Evolutionary conservation across 345 rosid genomes (phyloP).

Genomic region (Arabis hirsuta): DNA sequence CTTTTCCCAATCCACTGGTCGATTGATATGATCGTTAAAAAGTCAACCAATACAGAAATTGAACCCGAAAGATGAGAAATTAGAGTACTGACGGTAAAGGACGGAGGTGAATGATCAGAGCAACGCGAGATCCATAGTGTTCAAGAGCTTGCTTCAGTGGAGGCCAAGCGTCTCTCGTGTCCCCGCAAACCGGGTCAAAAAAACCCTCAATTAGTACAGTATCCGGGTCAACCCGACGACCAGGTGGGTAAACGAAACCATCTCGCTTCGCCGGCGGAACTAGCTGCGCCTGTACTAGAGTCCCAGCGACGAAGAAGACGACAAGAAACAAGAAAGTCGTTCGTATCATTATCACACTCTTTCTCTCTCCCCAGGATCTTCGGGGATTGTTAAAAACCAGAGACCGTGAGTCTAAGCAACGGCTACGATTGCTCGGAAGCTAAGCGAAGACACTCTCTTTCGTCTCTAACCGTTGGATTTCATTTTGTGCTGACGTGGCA

Average conservation of each 20-base stretch:
- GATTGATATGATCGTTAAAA: neutral
- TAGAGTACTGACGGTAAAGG: slow-evolving; percentile 45
- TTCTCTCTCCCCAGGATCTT: slow-evolving; percentile 1
- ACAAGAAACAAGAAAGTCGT: slow-evolving; percentile 11
- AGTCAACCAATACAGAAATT: neutral
- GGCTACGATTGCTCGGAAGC: slow-evolving; percentile 15
- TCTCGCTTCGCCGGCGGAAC: slow-evolving; percentile 42
- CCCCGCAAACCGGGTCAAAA: slow-evolving; percentile 44
- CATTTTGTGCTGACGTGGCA: too few species aligned
- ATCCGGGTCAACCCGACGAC: slow-evolving; percentile 37
- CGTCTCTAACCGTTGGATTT: too few species aligned
- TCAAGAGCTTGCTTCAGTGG: slow-evolving; percentile 35
- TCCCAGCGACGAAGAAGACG: neutral
- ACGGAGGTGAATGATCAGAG: slow-evolving; percentile 40
- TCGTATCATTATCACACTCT: slow-evolving; percentile 36
- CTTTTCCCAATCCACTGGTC: neutral
- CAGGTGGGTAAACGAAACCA: slow-evolving; percentile 41
- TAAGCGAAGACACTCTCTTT: too few species aligned
- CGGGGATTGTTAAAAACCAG: neutral
- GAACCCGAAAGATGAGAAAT: neutral
- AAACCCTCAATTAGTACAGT: slow-evolving; percentile 40
- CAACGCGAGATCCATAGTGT: slow-evolving; percentile 43
- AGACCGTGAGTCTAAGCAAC: slow-evolving; percentile 25
- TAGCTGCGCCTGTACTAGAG: slow-evolving; percentile 29
- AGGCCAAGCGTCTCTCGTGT: slow-evolving; percentile 45